Evolutionary conservation across 768 basidiomycete species (phyloP).

Genomic region (Candolleomyces efflorescens): DNA sequence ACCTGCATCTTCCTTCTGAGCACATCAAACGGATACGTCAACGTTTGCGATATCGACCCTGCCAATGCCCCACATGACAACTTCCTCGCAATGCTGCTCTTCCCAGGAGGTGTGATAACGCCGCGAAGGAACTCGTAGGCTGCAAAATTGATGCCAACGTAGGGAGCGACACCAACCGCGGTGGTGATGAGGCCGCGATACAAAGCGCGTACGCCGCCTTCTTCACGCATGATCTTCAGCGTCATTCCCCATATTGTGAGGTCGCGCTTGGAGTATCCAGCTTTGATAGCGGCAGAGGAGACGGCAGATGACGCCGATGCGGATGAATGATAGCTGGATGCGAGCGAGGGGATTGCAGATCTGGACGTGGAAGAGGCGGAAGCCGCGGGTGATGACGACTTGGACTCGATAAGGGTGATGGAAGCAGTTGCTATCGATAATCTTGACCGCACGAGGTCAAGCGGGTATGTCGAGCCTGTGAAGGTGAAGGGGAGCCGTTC

Average conservation of each 20-base stretch:
- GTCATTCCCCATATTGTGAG: constrained; percentile 88
- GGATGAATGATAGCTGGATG: constrained; percentile 57
- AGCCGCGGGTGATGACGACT: constrained; percentile 20
- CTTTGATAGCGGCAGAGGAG: constrained; percentile 18
- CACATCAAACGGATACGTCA: constrained; percentile 96
- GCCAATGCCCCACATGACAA: constrained; percentile 84
- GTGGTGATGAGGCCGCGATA: constrained; percentile 86
- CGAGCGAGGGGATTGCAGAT: constrained; percentile 23
- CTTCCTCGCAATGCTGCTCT: constrained; percentile 64
- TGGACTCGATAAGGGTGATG: constrained; percentile 20
- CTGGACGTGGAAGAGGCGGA: constrained; percentile 19
- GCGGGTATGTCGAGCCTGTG: constrained; percentile 80
- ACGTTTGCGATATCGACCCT: constrained; percentile 87
- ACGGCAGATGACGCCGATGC: constrained; percentile 25
- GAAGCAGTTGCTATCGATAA: constrained; percentile 93
- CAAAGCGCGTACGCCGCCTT: constrained; percentile 84
- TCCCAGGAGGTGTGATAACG: constrained; percentile 76
- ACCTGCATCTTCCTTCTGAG: constrained; percentile 96
- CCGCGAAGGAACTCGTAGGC: constrained; percentile 82
- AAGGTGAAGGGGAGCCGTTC: too few relatives aligned
- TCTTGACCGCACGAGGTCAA: constrained; percentile 90
- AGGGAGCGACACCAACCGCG: constrained; percentile 86
- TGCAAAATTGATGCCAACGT: constrained; percentile 91
- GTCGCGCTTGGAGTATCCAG: constrained; percentile 46
- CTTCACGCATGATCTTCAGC: constrained; percentile 82